Evolutionary conservation across 1,284 basidiomycete genomes (phyloP), one percentile per base, ranked within the genome.

Genomic region (Sporisorium iseilematis-ciliati): DNA sequence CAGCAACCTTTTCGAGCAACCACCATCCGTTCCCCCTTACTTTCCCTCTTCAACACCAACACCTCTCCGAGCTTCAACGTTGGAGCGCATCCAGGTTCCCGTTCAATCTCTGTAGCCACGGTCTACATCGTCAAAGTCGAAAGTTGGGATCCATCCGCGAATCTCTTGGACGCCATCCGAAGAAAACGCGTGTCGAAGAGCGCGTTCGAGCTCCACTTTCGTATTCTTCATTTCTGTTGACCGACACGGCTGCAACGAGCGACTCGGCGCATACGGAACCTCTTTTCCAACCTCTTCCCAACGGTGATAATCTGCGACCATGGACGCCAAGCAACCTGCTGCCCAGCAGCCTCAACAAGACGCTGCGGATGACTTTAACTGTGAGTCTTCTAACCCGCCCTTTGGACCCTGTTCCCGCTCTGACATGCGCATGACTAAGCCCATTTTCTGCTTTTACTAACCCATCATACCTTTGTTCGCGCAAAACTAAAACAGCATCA

Each of bases 1-100:
- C 68, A 71, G 68, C 68, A 71, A 49, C 46, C 48, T n/a, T 23
- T 58, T 35, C 57, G 26, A 50, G 45, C 54, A 42, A 46, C 67
- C 53, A 60, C 52, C 67, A 68, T 46, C 35, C 65, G 38, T 50
- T 53, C 29, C 51, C 57, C 29, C 51, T 23, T 7, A 14, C 40
- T 41, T 50, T 41, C 20, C 18, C 29, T 29, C 23, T 18, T 26
- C 33, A 21, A 48, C 60, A 33, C 40, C 40, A 41, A 51, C 54
- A 33, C 59, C 20, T 31, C 52, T 33, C 23, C 56, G 35, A 29
- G 26, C 25, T 31, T 29, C 29, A 8, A 29, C 29, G 29, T 11
- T 25, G 33, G 33, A 33, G 33, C 33, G 2, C 11, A 14, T 38
- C 14, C 12, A 16, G 4, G 35, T 4, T 2, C 35, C 2, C 2